Evolutionary conservation across 495 filamentous ascomycete genomes (phyloP).

Genomic region (Pseudevernia furfuracea): DNA sequence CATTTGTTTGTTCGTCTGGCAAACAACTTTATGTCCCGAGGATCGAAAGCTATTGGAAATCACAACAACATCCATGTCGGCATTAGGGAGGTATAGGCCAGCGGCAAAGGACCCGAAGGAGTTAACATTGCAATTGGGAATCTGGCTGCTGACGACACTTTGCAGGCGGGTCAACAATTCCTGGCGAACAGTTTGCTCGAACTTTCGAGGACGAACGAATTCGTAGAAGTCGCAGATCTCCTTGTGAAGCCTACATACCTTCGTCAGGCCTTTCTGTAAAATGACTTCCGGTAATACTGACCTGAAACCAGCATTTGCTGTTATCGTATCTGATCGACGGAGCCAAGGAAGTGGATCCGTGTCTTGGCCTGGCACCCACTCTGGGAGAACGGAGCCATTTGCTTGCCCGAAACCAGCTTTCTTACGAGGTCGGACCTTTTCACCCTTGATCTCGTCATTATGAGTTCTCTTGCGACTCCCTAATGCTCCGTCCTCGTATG

Average conservation of each 20-base stretch:
- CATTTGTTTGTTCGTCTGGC: constrained; percentile 40
- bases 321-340: constrained; percentile 18
- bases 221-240: constrained; percentile 83
- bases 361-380: constrained; percentile 47
- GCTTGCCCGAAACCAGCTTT: constrained; percentile 30
- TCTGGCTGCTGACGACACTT: constrained; percentile 42
- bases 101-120: constrained; percentile 89
- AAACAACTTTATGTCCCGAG: constrained; percentile 36
- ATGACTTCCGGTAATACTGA: neutral
- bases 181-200: constrained; percentile 65
- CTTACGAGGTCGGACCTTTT: constrained; percentile 33
- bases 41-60: constrained; percentile 55
- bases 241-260: constrained; percentile 59
- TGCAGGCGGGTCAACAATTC: constrained; percentile 62
- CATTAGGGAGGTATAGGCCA: constrained; percentile 81
- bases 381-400: constrained; percentile 43
- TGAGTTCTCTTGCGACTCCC: constrained; percentile 61
- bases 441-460: constrained; percentile 57
- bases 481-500: constrained; percentile 30
- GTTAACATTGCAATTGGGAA: constrained; percentile 50
- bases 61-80: constrained; percentile 89
- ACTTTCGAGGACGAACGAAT: constrained; percentile 66
- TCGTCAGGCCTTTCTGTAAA: constrained; percentile 4
- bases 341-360: constrained; percentile 58
- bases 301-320: constrained; percentile 31